These are phyloP conservation scores for Coemansia brasiliensis DNA, from an alignment of 192 early-diverging fungal genomes.

Conservation along the genomic window DNA sequence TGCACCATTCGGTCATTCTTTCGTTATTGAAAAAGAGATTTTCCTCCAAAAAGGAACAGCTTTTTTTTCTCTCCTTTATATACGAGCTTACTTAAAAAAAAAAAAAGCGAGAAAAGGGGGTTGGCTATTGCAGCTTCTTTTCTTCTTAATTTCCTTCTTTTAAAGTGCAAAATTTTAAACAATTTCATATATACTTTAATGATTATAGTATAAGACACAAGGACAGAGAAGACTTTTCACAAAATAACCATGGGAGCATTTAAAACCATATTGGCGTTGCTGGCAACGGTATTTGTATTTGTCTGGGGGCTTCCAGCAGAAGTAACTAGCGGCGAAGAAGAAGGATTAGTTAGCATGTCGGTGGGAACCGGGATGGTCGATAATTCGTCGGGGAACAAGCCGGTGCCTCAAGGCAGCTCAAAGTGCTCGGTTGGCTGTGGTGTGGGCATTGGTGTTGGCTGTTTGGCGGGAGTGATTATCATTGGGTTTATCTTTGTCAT, in stretches of 20 bases:
- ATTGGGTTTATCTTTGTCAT: constrained; percentile 36
- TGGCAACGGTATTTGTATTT: constrained; percentile 1
- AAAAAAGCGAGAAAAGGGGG: no score
- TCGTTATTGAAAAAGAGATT: constrained; percentile 1
- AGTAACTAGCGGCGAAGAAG: neutral
- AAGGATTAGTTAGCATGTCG: neutral
- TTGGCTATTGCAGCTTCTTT: no score
- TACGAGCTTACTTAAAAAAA: neutral
- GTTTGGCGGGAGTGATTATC: constrained; percentile 30
- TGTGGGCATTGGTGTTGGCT: constrained; percentile 47
- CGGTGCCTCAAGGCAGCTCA: constrained; percentile 10
- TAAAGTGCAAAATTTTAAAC: neutral
- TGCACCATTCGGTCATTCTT: constrained; percentile 3
- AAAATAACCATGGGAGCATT: neutral
- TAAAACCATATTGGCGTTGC: neutral
- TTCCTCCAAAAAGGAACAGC: neutral
- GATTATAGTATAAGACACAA: no score
- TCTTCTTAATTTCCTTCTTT: neutral
- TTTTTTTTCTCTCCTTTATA: constrained; percentile 14
- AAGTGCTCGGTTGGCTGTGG: constrained; percentile 47
- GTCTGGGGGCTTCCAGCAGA: neutral
- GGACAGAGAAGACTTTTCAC: neutral
- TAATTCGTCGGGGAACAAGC: neutral
- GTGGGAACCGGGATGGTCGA: constrained; percentile 7
- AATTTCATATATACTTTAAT: neutral